Percentiles rank a stretch among this genome's conserved stretches.
phyloP scores from a whole-genome alignment of 129 eudicot genomes.

The Solidago caesia region DNA sequence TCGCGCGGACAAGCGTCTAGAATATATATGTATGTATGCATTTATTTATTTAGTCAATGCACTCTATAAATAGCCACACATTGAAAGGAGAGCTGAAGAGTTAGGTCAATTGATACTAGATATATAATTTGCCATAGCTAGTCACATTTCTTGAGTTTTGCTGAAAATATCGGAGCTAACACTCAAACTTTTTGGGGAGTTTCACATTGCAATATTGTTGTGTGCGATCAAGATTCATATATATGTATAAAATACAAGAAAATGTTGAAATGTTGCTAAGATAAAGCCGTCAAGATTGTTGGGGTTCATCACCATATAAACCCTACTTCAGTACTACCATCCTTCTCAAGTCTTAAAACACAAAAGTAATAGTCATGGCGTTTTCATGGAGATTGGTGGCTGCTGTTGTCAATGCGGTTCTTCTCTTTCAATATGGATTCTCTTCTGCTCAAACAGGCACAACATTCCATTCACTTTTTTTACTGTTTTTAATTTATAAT shows the following conservation, averaged over 20 bases:
- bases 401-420: constrained; percentile 22
- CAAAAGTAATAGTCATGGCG: constrained; percentile 28
- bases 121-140: background rate
- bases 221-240: constrained; percentile 33
- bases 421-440: constrained; percentile 34
- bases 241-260: constrained; percentile 5
- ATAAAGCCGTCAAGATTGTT: constrained; percentile 40
- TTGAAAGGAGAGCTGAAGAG: background rate
- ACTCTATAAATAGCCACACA: background rate
- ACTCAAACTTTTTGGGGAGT: constrained; percentile 23
- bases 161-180: constrained; percentile 37
- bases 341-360: background rate
- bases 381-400: constrained; percentile 20
- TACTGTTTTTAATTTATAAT: background rate
- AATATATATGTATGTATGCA: background rate
- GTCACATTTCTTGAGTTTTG: constrained; percentile 48
- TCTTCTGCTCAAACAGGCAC: constrained; percentile 38
- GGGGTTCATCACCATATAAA: constrained; percentile 27
- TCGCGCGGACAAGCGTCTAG: too few relatives aligned
- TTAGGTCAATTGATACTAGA: background rate
- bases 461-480: background rate
- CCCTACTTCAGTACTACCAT: constrained; percentile 10
- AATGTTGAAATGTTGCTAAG: constrained; percentile 24
- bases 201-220: constrained; percentile 17
- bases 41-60: constrained; percentile 1